Conservation (phyloP, 2,329 filamentous ascomycete species). For the Stylonectria norvegica region DNA sequence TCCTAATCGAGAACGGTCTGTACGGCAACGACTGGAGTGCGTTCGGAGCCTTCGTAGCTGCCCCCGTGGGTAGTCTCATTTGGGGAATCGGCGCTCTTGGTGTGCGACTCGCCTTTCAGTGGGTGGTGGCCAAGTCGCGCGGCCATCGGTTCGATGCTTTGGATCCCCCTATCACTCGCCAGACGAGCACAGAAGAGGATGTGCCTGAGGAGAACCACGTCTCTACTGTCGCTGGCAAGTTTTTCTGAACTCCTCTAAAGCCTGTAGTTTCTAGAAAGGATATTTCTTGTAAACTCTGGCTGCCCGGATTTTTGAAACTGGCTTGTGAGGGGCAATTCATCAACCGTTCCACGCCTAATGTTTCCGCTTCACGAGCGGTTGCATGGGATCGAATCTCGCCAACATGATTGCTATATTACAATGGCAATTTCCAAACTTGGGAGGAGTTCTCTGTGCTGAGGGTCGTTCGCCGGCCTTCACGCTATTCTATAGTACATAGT, state of each 20-base stretch:
- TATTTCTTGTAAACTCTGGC: too few species aligned
- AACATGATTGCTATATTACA: too few species aligned
- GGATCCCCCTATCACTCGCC: slow-evolving; percentile 47
- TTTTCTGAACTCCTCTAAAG: slow-evolving; percentile 41
- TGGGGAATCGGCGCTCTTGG: slow-evolving; percentile 65
- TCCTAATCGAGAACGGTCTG: slow-evolving; percentile 69
- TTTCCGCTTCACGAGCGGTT: too few species aligned
- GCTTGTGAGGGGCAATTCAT: too few species aligned
- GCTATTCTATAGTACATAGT: slow-evolving; percentile 30
- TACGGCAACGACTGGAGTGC: slow-evolving; percentile 77
- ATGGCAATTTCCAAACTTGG: slow-evolving; percentile 12
- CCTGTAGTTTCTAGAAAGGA: too few species aligned
- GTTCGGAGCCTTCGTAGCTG: slow-evolving; percentile 79
- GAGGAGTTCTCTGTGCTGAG: slow-evolving; percentile 20
- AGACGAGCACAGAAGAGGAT: slow-evolving; percentile 31
- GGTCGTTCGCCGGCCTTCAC: slow-evolving; percentile 21
- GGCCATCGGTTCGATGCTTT: slow-evolving; percentile 64
- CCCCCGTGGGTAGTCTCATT: slow-evolving; percentile 70
- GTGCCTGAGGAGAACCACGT: slow-evolving; percentile 21
- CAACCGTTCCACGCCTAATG: too few species aligned
- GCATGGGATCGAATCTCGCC: too few species aligned
- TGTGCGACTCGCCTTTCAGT: slow-evolving; percentile 59
- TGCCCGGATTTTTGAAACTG: slow-evolving; percentile 2
- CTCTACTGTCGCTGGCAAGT: slow-evolving; percentile 47
- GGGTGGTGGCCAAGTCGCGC: slow-evolving; percentile 51